Conservation (phyloP, 345 rosid species). For the Syzygium aqueum region DNA sequence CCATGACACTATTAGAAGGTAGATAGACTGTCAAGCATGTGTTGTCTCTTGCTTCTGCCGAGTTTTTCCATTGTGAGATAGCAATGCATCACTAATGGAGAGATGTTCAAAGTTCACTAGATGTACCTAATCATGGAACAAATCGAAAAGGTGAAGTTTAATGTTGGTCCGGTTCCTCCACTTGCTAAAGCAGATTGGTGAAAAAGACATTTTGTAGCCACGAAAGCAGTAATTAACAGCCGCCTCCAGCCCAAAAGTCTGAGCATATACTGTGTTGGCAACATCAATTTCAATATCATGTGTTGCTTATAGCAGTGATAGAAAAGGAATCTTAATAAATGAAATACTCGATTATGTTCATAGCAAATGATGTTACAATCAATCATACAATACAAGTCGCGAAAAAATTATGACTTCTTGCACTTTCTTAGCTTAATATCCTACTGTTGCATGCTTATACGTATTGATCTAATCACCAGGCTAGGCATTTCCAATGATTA, state of each 20-base stretch:
- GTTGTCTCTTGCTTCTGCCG: not conserved
- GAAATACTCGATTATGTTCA: not conserved
- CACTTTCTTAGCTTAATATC: not conserved
- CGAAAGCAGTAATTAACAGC: not conserved
- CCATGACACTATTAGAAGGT: not conserved
- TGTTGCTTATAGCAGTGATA: not conserved
- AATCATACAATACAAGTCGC: not conserved
- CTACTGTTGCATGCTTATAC: not conserved
- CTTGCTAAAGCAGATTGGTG: not conserved
- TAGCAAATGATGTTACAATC: not conserved
- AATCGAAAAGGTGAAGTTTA: not conserved
- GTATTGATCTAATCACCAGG: not conserved
- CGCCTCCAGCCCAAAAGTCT: not conserved
- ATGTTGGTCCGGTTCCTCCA: not conserved
- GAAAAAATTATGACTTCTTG: not conserved
- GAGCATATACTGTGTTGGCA: not conserved
- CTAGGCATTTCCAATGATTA: not conserved
- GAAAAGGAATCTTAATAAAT: not conserved
- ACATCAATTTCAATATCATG: not conserved
- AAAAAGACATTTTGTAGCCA: not conserved
- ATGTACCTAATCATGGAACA: not conserved
- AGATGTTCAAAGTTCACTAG: not conserved
- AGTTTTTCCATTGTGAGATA: not conserved
- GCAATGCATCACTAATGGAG: not conserved
- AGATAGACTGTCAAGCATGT: not conserved